Percentiles rank a stretch among this genome's conserved stretches.
These are phyloP conservation scores for Sphagnum magellanicum DNA, from an alignment of 228 moss, liverwort and hornwort species.

Conservation along the genomic window DNA sequence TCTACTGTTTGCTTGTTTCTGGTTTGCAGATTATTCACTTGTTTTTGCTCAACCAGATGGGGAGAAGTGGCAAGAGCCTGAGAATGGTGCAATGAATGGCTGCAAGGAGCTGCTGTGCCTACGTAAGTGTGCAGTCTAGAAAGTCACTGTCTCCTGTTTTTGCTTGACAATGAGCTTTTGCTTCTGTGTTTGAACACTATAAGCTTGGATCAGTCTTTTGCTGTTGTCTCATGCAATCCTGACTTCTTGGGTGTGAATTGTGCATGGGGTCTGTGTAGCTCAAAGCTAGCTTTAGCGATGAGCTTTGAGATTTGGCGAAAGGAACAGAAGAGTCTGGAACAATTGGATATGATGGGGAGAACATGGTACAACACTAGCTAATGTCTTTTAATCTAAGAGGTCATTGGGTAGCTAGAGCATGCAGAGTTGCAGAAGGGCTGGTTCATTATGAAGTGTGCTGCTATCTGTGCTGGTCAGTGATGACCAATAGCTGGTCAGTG, in stretches of 20 bases:
- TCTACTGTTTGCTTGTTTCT: background rate
- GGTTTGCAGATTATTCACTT: constrained; percentile 38
- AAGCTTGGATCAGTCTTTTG: constrained; percentile 21
- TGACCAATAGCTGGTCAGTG: no score
- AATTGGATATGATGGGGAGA: constrained; percentile 15
- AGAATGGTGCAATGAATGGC: constrained; percentile 49
- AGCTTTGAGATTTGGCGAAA: constrained; percentile 15
- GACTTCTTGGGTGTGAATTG: constrained; percentile 13
- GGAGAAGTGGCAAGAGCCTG: constrained; percentile 63
- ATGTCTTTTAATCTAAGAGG: background rate
- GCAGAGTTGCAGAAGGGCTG: constrained; percentile 1
- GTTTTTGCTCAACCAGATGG: constrained; percentile 52
- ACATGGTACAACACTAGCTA: constrained; percentile 24
- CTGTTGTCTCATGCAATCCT: no score
- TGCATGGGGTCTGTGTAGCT: constrained; percentile 23
- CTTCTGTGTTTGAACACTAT: background rate
- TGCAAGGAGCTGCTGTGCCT: constrained; percentile 9
- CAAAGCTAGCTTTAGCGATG: constrained; percentile 37
- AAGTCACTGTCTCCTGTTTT: background rate
- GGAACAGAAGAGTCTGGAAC: constrained; percentile 24
- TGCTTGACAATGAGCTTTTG: background rate
- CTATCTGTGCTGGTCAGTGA: no score
- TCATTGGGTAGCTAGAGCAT: background rate
- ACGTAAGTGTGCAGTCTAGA: constrained; percentile 34
- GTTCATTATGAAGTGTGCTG: no score